Conservation (phyloP, 495 filamentous ascomycete species). For the Trichoderma virens region DNA sequence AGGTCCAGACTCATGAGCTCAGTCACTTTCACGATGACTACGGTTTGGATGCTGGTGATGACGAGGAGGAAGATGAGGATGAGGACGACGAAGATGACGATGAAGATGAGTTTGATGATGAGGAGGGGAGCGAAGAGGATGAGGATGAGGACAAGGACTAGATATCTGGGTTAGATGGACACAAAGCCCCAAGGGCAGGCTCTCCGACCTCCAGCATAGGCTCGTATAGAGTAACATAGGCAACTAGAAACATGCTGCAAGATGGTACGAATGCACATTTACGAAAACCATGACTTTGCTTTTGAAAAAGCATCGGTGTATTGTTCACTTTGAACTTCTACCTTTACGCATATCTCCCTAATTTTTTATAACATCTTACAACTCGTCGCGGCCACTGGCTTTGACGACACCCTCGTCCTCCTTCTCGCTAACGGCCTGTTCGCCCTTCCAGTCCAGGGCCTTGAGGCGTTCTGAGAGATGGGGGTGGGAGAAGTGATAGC, state of each 20-base stretch:
- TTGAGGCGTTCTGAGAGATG: constrained; percentile 89
- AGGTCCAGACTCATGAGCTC: constrained; percentile 63
- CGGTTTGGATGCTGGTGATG: constrained; percentile 65
- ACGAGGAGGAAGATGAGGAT: constrained; percentile 57
- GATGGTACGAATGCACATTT: background rate
- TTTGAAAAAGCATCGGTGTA: too few relatives aligned
- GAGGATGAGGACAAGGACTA: constrained; percentile 33
- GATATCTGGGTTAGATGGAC: constrained; percentile 15
- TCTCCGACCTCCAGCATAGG: background rate
- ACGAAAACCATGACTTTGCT: background rate
- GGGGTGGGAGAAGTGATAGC: constrained; percentile 96
- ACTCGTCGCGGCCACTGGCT: constrained; percentile 29
- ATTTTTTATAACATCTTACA: constrained; percentile 15
- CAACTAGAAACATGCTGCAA: background rate
- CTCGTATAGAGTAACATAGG: background rate
- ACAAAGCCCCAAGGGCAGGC: background rate
- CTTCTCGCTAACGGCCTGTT: constrained; percentile 36
- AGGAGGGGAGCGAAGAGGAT: constrained; percentile 22
- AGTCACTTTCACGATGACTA: constrained; percentile 87
- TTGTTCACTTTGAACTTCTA: background rate
- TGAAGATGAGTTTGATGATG: constrained; percentile 27
- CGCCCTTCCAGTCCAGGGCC: constrained; percentile 69
- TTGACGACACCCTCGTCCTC: constrained; percentile 25
- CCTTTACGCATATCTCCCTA: background rate
- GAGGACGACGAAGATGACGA: constrained; percentile 54